Evolutionary conservation across 202 grass and related monocot species (phyloP).

Genomic region (Eragrostis tef): DNA sequence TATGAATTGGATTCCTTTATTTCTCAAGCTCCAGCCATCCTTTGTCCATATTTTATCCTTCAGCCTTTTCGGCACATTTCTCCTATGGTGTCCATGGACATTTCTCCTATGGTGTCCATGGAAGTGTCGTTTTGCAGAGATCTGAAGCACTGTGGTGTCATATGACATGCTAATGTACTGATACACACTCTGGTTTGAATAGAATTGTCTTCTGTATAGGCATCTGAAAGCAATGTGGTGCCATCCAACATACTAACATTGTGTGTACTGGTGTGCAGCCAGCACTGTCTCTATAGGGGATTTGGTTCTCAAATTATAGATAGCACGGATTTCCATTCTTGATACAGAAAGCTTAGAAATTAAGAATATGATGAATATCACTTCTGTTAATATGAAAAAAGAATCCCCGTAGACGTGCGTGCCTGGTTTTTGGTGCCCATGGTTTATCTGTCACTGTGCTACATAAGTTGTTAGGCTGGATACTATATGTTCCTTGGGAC

Average conservation of each 20-base stretch:
- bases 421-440: constrained; percentile 9
- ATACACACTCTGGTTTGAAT: not conserved
- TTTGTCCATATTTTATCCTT: not conserved
- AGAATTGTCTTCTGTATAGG: constrained; percentile 15
- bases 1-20: constrained; percentile 25
- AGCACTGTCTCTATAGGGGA: constrained; percentile 2
- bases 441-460: not conserved
- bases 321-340: constrained; percentile 19
- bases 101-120: constrained; percentile 17
- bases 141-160: not conserved
- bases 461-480: not conserved
- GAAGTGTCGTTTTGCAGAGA: not conserved
- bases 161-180: constrained; percentile 19
- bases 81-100: constrained; percentile 16
- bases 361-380: not conserved
- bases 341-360: constrained; percentile 5
- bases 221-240: not conserved
- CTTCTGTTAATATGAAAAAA: constrained; percentile 2
- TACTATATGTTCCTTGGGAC: constrained; percentile 17
- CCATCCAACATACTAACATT: constrained; percentile 4
- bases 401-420: too few species aligned
- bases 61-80: not conserved
- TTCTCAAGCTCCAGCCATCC: not conserved
- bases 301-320: constrained; percentile 23
- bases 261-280: not conserved